A percentile compares a stretch with the other conserved stretches of the same genome.
phyloP scores from a whole-genome alignment of 108 stramenopile species.

The Nitzschia palea region DNA sequence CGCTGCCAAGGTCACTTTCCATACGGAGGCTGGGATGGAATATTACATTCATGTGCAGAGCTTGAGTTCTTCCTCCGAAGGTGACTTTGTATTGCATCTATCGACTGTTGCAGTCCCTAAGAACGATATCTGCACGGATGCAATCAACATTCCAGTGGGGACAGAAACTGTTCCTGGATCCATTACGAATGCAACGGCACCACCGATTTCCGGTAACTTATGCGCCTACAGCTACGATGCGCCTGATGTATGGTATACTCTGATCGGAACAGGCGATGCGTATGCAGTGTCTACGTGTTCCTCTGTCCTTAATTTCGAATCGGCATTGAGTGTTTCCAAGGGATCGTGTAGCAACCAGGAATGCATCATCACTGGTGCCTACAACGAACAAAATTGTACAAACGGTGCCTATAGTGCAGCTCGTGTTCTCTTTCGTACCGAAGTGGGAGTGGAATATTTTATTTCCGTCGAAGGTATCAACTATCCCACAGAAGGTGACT shows the following conservation, averaged over 20 bases:
- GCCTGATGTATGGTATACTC: background rate
- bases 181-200: slow-evolving; percentile 2
- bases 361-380: slow-evolving; percentile 4
- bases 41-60: slow-evolving; percentile 29
- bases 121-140: slow-evolving; percentile 16
- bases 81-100: slow-evolving; percentile 17
- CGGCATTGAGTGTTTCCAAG: background rate
- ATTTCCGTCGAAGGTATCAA: slow-evolving; percentile 6
- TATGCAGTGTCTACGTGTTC: slow-evolving; percentile 14
- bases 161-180: background rate
- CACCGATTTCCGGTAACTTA: background rate
- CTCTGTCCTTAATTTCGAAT: slow-evolving; percentile 4
- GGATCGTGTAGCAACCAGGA: slow-evolving; percentile 8
- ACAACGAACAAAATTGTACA: slow-evolving; percentile 6
- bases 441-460: background rate
- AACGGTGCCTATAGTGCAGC: background rate
- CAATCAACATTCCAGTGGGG: slow-evolving; percentile 1
- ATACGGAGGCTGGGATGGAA: slow-evolving; percentile 11
- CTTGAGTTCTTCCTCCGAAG: background rate
- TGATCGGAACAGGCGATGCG: background rate
- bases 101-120: background rate
- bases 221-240: background rate
- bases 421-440: slow-evolving; percentile 6
- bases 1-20: background rate
- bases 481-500: slow-evolving; percentile 4